Evolutionary conservation across 2,329 filamentous ascomycete genomes (phyloP), one percentile per base, ranked within the genome.

Genomic region (Aspergillus sp.): DNA sequence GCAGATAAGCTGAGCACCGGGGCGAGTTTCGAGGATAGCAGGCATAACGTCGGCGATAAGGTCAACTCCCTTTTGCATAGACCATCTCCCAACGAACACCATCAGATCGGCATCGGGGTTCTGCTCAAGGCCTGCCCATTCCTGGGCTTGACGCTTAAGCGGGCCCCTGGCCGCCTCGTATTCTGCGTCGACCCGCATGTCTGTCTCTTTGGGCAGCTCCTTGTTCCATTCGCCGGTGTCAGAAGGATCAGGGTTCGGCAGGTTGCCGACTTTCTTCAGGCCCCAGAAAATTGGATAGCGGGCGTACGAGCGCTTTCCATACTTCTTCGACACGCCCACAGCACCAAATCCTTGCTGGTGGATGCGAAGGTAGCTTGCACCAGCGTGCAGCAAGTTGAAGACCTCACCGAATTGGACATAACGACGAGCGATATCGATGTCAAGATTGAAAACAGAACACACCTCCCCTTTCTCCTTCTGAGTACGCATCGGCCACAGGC

Each of bases 281-380:
- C 74, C 74, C 78, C 78, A 81, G 58, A 82, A 80, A 37, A 81
- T 80, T 2, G 77, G 77, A 49, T 80, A 81, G 27, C 77, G 67
- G 29, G 75, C 75, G 50, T 74, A 77, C 2, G 75, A 76, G 12
- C 77, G 71, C 48, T 78, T 76, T 11, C 77, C 77, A 42, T 81
- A 81, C 52, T 81, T 81, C 44, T 74, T 76, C 2, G 73, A 78
- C 1, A 81, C 77, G 43, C 77, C 78, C 19, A 80, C 77, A 10
- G 77, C 76, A 34, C 78, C 78, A 35, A 78, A 80, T 2, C 78
- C 78, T 44, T 76, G 72, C 45, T 82, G 78, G 43, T 80, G 75
- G 13, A 80, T 63, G 36, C 78, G 71, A 7, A 82, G 65, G 43
- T 80, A 79, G 41, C 73, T 78, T 13, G 73, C 73, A 34, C 72